A percentile compares a stretch with the other conserved stretches of the same genome.
These are phyloP conservation scores for Prunus padus DNA, from an alignment of 306 rosid species.

Conservation along the genomic window DNA sequence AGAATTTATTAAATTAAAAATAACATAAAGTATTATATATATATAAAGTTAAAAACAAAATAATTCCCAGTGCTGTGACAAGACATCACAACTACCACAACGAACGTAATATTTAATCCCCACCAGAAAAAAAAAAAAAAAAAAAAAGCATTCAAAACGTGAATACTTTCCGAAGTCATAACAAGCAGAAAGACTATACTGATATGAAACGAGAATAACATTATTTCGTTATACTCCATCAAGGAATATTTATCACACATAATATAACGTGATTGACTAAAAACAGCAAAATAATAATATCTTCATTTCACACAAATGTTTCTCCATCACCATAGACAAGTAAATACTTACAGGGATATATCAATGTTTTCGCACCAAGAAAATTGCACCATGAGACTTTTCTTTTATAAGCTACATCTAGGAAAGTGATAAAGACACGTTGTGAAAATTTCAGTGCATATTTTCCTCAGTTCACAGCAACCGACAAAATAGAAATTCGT, in stretches of 20 bases:
- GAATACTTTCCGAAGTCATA: not conserved
- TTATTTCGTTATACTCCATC: too few relatives aligned
- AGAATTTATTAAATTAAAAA: not conserved
- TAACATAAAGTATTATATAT: not conserved
- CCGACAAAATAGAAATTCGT: constrained; percentile 26
- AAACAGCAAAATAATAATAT: too few relatives aligned
- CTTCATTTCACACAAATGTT: too few relatives aligned
- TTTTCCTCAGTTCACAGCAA: constrained; percentile 27
- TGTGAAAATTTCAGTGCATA: constrained; percentile 19
- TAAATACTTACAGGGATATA: too few relatives aligned
- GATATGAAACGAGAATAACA: too few relatives aligned
- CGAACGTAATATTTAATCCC: constrained; percentile 11
- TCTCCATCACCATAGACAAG: too few relatives aligned
- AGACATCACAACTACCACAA: constrained; percentile 36
- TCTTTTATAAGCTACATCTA: constrained; percentile 5
- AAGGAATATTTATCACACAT: too few relatives aligned
- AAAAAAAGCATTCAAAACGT: not conserved
- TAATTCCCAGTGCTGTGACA: constrained; percentile 16
- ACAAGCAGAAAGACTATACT: too few relatives aligned
- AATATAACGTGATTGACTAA: too few relatives aligned
- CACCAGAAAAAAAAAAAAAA: not conserved
- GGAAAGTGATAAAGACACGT: constrained; percentile 15
- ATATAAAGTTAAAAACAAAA: not conserved
- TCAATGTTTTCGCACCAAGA: too few relatives aligned
- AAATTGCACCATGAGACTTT: constrained; percentile 5